phyloP scores from a whole-genome alignment of 1,284 basidiomycete genomes.

The Prillingera fragicola region DNA sequence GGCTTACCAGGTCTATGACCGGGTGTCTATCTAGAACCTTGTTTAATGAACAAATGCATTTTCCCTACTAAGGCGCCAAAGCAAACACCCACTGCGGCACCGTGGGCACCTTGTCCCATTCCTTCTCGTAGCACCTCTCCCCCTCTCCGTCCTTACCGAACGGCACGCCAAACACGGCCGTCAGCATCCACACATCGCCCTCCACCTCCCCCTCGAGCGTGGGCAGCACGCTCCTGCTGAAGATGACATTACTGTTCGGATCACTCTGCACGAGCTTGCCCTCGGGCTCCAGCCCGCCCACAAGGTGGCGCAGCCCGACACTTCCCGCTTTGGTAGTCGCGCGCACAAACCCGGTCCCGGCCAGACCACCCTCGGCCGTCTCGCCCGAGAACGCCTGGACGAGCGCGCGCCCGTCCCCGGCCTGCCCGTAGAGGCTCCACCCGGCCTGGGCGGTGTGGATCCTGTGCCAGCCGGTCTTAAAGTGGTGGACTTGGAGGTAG shows the following conservation, averaged over 20 bases:
- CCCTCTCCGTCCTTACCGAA: slow-evolving; percentile 35
- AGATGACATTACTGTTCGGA: slow-evolving; percentile 67
- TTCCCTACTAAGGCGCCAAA: background rate
- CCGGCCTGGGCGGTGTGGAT: slow-evolving; percentile 63
- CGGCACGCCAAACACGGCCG: slow-evolving; percentile 63
- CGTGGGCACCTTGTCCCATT: slow-evolving; percentile 35
- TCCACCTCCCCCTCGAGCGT: slow-evolving; percentile 56
- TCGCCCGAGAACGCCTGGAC: slow-evolving; percentile 42
- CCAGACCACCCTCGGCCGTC: slow-evolving; percentile 34
- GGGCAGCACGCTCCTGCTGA: slow-evolving; percentile 62
- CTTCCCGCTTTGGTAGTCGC: slow-evolving; percentile 60
- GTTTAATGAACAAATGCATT: background rate
- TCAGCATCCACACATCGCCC: slow-evolving; percentile 57
- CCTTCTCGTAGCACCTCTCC: slow-evolving; percentile 24
- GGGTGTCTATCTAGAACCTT: background rate
- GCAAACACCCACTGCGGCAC: slow-evolving; percentile 27
- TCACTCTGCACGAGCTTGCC: slow-evolving; percentile 61
- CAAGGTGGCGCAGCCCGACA: slow-evolving; percentile 55
- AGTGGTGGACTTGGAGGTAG: slow-evolving; percentile 64
- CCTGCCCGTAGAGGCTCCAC: slow-evolving; percentile 66
- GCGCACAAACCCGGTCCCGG: slow-evolving; percentile 48
- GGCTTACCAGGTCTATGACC: background rate
- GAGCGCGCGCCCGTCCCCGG: slow-evolving; percentile 58
- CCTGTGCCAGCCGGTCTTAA: slow-evolving; percentile 53
- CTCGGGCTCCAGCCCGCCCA: too few relatives aligned